phyloP scores from a whole-genome alignment of 2,329 filamentous ascomycete genomes.

The Trichophyton schoenleinii region DNA sequence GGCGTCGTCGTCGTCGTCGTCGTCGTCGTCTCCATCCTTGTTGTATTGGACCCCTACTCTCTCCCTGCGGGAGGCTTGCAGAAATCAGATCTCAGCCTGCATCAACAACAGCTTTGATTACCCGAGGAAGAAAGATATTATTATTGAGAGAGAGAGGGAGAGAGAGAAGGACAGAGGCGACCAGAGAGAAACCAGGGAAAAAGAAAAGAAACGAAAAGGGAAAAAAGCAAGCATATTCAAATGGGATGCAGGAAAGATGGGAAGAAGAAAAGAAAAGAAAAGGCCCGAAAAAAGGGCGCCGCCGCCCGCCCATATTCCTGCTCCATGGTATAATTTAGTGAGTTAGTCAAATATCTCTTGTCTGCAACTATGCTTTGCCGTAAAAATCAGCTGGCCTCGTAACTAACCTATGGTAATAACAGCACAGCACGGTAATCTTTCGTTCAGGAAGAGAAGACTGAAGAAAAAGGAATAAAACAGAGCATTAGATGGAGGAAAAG shows the following conservation, averaged over 20 bases:
- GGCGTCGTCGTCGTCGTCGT: too few species aligned
- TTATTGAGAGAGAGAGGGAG: too few species aligned
- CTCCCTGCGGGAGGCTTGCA: slow-evolving; percentile 1
- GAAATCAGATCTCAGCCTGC: slow-evolving; percentile 1
- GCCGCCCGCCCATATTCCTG: slow-evolving; percentile 8
- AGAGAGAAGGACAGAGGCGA: too few species aligned
- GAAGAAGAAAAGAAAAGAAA: slow-evolving; percentile 8
- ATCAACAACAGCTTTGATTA: slow-evolving; percentile 1
- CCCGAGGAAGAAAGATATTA: neutral
- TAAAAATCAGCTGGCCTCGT: slow-evolving; percentile 9
- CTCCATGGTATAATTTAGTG: neutral
- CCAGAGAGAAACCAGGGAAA: too few species aligned
- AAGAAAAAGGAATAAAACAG: too few species aligned
- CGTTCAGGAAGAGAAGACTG: slow-evolving; percentile 2
- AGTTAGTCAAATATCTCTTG: too few species aligned
- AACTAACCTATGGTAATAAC: slow-evolving; percentile 7
- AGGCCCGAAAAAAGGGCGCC: slow-evolving; percentile 9
- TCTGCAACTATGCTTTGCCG: too few species aligned
- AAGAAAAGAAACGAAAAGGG: neutral
- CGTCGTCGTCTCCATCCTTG: neutral
- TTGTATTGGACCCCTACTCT: neutral
- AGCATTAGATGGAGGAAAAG: too few species aligned
- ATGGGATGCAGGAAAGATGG: slow-evolving; percentile 3
- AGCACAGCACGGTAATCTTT: neutral
- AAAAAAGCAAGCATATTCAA: slow-evolving; percentile 4